A percentile compares a stretch with the other conserved stretches of the same genome.
phyloP scores from a whole-genome alignment of 164 flowering plant species.

The Aristolochia californica region DNA sequence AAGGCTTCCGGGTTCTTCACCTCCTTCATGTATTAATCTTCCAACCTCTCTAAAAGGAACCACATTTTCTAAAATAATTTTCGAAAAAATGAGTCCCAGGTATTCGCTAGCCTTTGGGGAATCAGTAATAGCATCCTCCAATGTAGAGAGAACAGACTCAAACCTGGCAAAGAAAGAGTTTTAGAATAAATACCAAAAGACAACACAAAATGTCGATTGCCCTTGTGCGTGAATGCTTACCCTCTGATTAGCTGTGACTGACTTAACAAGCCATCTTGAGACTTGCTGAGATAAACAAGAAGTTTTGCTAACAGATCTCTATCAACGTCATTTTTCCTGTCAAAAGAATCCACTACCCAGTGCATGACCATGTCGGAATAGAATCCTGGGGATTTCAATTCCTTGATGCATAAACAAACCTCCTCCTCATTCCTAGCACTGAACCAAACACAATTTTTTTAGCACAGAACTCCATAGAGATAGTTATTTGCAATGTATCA shows the following conservation, averaged over 20 bases:
- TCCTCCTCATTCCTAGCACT: slow-evolving; percentile 73
- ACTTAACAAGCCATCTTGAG: slow-evolving; percentile 33
- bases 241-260: slow-evolving; percentile 49
- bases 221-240: slow-evolving; percentile 18
- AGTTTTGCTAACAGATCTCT: slow-evolving; percentile 62
- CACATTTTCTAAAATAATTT: slow-evolving; percentile 38
- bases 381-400: slow-evolving; percentile 53
- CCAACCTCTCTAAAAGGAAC: slow-evolving; percentile 42
- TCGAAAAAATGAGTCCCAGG: slow-evolving; percentile 55
- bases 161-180: slow-evolving; percentile 17
- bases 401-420: slow-evolving; percentile 57
- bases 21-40: slow-evolving; percentile 38
- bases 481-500: background rate
- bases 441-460: slow-evolving; percentile 8
- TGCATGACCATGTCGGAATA: slow-evolving; percentile 58
- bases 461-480: background rate
- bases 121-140: slow-evolving; percentile 73
- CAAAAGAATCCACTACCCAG: slow-evolving; percentile 82
- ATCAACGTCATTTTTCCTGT: slow-evolving; percentile 68
- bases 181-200: background rate
- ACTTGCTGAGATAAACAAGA: slow-evolving; percentile 43
- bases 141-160: slow-evolving; percentile 34
- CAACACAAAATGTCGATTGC: background rate
- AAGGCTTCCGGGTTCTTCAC: slow-evolving; percentile 51
- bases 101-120: slow-evolving; percentile 75